Base-by-base conservation (phyloP, 192 early-diverging fungal genomes). In the Gaertneriomyces sp. region DNA sequence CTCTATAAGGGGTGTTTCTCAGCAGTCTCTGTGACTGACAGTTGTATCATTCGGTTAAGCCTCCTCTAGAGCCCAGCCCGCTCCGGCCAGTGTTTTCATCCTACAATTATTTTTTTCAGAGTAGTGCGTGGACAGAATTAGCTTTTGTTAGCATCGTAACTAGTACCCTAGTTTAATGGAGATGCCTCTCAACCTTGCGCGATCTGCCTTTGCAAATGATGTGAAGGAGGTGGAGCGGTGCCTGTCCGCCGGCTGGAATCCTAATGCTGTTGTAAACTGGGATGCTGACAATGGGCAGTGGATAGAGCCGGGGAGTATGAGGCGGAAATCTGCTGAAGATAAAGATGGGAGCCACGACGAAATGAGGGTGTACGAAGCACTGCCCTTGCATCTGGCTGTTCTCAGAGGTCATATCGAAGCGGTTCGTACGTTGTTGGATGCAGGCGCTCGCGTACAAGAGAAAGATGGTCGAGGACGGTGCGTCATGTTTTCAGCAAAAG, bases 381-480 rank as follows among this genome's bases (percentile, higher is more conserved):
- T 77, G 12, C 83, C 81, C 1, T 57, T 87, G n/a, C 80, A 85
- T 40, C 60, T 87, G 19, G 85, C 85, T 12, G 80, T 85, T 8
- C 58, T 87, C 42, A 75, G 76, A 42, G 85, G 85, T 5, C 68
- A 87, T 43, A 66, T 75, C 8, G 81, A 80, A 47, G 84, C 85
- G 71, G 85, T 87, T 4, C 45, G 79, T 1, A 56, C 77, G 19
- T 44, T 87, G 45, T 61, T 87, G 9, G 77, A 82, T 58, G 73
- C 78, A 14, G 85, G 85, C 1, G 85, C 85, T 16, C 74, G 79
- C 42, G 66, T 83, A 11, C 85, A 80, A 44, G 66, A 71, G 55
- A 87, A 79, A 63, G 85, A 87, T 66, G 82, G 84, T 8, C 74
- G 81, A 43, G 85, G 85, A 71, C 81, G 85, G 85, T 85, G 78